These are phyloP conservation scores for Dillenia suffruticosa DNA, from an alignment of 164 flowering plant species.

Conservation along the genomic window DNA sequence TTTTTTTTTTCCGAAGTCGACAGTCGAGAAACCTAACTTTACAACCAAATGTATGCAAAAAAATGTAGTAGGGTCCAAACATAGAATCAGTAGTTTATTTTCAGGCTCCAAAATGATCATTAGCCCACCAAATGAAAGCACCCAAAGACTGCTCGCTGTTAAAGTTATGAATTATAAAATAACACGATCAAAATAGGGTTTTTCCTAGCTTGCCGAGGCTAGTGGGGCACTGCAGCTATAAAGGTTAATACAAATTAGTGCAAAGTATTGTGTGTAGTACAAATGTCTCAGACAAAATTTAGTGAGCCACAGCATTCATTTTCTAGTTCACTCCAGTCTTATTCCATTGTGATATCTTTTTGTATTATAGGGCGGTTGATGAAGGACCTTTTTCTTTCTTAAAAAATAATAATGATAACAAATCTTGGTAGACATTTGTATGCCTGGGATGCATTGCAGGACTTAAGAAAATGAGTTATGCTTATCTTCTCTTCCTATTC, in stretches of 20 bases:
- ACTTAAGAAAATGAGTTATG: not conserved
- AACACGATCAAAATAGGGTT: not conserved
- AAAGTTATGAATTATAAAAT: constrained; percentile 1
- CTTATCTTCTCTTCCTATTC: not conserved
- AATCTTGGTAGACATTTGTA: not conserved
- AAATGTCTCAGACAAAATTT: not conserved
- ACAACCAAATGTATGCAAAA: constrained; percentile 1
- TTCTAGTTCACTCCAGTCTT: not conserved
- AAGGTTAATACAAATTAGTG: not conserved
- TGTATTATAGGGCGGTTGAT: too few species aligned
- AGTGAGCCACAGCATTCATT: not conserved
- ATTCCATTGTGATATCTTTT: not conserved
- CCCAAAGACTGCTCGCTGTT: constrained; percentile 7
- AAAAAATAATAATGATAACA: not conserved
- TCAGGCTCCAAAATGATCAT: not conserved
- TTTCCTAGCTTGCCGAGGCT: constrained; percentile 4
- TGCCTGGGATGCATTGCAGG: not conserved
- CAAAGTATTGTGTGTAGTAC: not conserved
- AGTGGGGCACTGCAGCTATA: not conserved
- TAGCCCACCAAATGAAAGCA: not conserved
- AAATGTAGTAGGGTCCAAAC: not conserved
- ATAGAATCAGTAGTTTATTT: not conserved
- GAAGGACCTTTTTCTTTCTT: not conserved
- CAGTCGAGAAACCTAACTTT: constrained; percentile 4
- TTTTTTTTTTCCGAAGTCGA: not conserved